Conservation (phyloP, 306 rosid species). For the Cercis canadensis region DNA sequence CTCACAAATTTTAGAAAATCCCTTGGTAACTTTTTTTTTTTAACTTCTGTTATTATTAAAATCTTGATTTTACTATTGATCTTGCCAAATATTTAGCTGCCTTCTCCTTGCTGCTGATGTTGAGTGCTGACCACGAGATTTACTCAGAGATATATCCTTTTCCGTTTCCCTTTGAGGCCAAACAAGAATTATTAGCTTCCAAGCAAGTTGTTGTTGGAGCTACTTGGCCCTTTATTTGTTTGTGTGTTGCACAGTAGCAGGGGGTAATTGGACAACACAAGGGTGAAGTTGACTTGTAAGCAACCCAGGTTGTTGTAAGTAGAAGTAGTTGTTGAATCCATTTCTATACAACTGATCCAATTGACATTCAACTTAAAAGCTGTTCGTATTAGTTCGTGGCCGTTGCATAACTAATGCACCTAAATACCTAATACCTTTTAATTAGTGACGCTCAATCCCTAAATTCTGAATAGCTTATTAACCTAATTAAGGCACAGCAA, state of each 20-base stretch:
- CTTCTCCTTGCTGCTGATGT: too few species aligned
- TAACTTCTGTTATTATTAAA: too few species aligned
- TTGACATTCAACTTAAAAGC: background rate
- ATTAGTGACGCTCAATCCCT: background rate
- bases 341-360: background rate
- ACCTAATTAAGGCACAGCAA: background rate
- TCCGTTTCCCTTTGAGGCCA: too few species aligned
- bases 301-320: background rate
- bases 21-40: too few species aligned
- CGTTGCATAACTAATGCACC: constrained; percentile 33
- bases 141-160: too few species aligned
- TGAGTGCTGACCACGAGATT: too few species aligned
- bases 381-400: background rate
- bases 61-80: too few species aligned
- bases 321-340: background rate
- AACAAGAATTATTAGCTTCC: too few species aligned
- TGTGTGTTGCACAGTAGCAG: background rate
- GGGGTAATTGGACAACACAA: background rate
- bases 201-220: background rate
- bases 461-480: constrained; percentile 2
- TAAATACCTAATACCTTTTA: background rate
- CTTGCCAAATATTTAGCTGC: too few species aligned
- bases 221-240: background rate
- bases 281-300: constrained; percentile 6
- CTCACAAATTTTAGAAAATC: too few species aligned